Evolutionary conservation across 2,329 filamentous ascomycete species (phyloP).

Genomic region (Aspergillus japonicus): DNA sequence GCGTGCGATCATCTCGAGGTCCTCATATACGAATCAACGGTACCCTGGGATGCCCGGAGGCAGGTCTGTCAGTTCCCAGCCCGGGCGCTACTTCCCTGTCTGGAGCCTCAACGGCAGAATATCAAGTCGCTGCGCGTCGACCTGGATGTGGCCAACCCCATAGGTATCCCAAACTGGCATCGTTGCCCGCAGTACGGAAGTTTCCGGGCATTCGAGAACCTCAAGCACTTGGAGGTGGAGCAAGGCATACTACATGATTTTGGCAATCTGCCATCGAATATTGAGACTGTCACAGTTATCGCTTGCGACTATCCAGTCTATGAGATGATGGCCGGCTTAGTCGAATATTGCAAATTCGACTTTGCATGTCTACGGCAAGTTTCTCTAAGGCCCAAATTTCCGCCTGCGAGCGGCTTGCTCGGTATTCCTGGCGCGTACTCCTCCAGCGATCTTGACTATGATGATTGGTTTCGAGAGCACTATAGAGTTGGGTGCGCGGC

Average conservation of each 20-base stretch:
- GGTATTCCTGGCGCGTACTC: not conserved
- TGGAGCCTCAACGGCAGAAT: slow-evolving; percentile 5
- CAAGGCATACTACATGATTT: slow-evolving; percentile 1
- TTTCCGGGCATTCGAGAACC: slow-evolving; percentile 2
- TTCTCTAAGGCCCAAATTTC: not conserved
- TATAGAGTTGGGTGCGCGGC: not conserved
- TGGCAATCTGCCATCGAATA: not conserved
- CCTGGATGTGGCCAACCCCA: not conserved
- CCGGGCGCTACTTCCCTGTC: not conserved
- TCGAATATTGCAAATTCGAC: slow-evolving; percentile 3
- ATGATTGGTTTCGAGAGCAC: not conserved
- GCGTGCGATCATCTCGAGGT: slow-evolving; percentile 6
- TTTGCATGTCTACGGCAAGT: not conserved
- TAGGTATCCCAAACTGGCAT: not conserved
- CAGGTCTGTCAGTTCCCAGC: not conserved
- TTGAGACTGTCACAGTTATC: slow-evolving; percentile 1
- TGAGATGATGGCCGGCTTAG: not conserved
- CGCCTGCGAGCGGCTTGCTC: slow-evolving; percentile 3
- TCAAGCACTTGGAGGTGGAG: slow-evolving; percentile 6
- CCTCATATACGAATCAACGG: not conserved
- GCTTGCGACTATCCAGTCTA: slow-evolving; percentile 5
- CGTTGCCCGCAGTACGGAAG: slow-evolving; percentile 5
- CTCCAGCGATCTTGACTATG: not conserved
- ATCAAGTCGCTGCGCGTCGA: slow-evolving; percentile 1
- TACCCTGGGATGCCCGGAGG: not conserved